Conservation (phyloP, 257 asterid genomes). For the Anisodus tanguticus region DNA sequence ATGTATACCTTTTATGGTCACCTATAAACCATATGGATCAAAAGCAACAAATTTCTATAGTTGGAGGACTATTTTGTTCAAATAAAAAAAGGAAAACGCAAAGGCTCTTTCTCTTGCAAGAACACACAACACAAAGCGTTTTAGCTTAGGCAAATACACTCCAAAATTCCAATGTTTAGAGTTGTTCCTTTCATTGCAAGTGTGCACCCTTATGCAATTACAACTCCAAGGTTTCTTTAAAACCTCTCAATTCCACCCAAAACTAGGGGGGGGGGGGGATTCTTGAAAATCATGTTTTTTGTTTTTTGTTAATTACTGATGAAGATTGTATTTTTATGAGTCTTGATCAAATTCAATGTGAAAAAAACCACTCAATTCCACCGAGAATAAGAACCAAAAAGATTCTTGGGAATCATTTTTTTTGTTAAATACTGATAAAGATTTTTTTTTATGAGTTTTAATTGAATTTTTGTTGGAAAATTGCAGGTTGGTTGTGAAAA, state of each 20-base stretch:
- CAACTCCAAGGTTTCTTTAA: slow-evolving; percentile 38
- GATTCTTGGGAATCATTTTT: slow-evolving; percentile 8
- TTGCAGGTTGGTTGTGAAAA: slow-evolving; percentile 68
- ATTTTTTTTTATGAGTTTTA: slow-evolving; percentile 14
- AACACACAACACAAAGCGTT: no score
- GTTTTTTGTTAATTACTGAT: neutral
- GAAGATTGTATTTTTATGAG: neutral
- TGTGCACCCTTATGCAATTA: slow-evolving; percentile 38
- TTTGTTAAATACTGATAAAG: no score
- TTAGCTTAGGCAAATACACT: neutral
- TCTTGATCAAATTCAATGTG: neutral
- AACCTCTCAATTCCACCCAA: no score
- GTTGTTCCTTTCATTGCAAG: slow-evolving; percentile 44
- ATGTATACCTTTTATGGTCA: neutral
- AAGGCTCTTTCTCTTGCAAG: no score
- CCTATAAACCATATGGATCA: neutral
- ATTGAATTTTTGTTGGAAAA: slow-evolving; percentile 10
- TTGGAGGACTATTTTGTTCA: neutral
- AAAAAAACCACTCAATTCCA: neutral
- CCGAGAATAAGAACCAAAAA: neutral
- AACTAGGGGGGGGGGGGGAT: no score
- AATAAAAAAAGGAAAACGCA: neutral
- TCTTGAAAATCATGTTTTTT: slow-evolving; percentile 18
- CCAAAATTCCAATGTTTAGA: slow-evolving; percentile 42
- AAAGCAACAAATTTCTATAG: neutral